Evolutionary conservation across 2,329 filamentous ascomycete genomes (phyloP).

Genomic region (Penicillium sp.): DNA sequence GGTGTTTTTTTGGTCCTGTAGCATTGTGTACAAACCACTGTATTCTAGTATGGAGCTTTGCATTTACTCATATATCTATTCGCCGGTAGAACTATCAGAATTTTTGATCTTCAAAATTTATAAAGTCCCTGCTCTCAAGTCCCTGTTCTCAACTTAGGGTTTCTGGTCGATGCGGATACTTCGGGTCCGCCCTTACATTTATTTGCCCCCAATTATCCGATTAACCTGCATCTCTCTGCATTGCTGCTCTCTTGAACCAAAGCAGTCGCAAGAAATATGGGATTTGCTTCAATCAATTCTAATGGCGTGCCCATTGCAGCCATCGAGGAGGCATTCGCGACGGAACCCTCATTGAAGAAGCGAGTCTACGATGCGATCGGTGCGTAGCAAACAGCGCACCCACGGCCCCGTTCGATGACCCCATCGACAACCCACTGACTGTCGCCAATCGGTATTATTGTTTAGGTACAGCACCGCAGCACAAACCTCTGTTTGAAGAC

Average conservation of each 20-base stretch:
- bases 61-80: conserved; percentile 12
- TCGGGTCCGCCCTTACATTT: conserved; percentile 14
- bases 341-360: conserved; percentile 40
- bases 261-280: conserved; percentile 34
- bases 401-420: conserved; percentile 7
- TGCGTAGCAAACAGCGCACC: conserved; percentile 28
- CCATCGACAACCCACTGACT: conserved; percentile 15
- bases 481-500: conserved; percentile 48
- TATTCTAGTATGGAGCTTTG: conserved; percentile 27
- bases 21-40: conserved; percentile 31
- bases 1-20: conserved; percentile 8
- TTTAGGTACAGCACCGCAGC: conserved; percentile 39
- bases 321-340: conserved; percentile 45
- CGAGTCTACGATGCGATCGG: conserved; percentile 46
- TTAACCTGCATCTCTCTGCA: conserved; percentile 14
- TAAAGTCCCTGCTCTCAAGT: neutral
- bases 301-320: conserved; percentile 25
- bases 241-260: conserved; percentile 12
- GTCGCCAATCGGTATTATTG: conserved; percentile 7
- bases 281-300: conserved; percentile 39
- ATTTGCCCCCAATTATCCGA: conserved; percentile 15
- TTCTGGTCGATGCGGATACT: conserved; percentile 7
- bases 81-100: neutral
- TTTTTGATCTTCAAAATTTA: neutral
- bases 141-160: neutral